Percentiles rank a stretch among this genome's conserved stretches.
Conservation (phyloP, 2,329 filamentous ascomycete genomes). For the Scopulariopsis brevicaulis region DNA sequence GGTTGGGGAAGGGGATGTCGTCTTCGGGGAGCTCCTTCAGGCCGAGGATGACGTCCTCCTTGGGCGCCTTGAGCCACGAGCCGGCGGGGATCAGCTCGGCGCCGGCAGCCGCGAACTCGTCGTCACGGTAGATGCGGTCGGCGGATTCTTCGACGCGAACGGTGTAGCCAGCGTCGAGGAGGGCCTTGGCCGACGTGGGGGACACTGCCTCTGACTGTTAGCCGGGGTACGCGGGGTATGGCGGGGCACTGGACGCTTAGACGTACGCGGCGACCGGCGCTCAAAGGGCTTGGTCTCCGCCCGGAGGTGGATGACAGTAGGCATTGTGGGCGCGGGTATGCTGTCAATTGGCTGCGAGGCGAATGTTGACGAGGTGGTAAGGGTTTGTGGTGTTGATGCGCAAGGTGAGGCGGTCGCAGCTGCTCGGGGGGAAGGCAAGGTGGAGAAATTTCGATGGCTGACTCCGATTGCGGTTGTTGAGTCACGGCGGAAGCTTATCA, state of each 20-base stretch:
- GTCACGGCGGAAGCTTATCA: not conserved
- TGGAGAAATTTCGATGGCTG: not conserved
- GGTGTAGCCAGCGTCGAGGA: slow-evolving; percentile 57
- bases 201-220: slow-evolving; percentile 16
- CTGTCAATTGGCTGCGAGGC: not conserved
- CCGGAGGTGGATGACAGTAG: slow-evolving; percentile 8
- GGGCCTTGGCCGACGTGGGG: slow-evolving; percentile 20
- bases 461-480: not conserved
- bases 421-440: not conserved
- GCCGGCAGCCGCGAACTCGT: slow-evolving; percentile 48
- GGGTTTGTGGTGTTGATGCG: not conserved
- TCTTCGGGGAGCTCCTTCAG: slow-evolving; percentile 71
- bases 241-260: not conserved
- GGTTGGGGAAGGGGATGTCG: slow-evolving; percentile 6
- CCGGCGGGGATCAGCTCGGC: slow-evolving; percentile 56
- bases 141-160: slow-evolving; percentile 55
- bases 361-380: not conserved
- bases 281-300: slow-evolving; percentile 8
- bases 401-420: not conserved
- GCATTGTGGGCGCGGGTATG: not conserved
- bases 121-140: slow-evolving; percentile 51
- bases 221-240: not conserved
- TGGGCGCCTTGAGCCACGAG: slow-evolving; percentile 55
- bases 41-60: slow-evolving; percentile 60
- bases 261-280: slow-evolving; percentile 7